These are phyloP conservation scores for Actinomortierella wolfii DNA, from an alignment of 371 early-diverging fungal genomes.

Conservation along the genomic window DNA sequence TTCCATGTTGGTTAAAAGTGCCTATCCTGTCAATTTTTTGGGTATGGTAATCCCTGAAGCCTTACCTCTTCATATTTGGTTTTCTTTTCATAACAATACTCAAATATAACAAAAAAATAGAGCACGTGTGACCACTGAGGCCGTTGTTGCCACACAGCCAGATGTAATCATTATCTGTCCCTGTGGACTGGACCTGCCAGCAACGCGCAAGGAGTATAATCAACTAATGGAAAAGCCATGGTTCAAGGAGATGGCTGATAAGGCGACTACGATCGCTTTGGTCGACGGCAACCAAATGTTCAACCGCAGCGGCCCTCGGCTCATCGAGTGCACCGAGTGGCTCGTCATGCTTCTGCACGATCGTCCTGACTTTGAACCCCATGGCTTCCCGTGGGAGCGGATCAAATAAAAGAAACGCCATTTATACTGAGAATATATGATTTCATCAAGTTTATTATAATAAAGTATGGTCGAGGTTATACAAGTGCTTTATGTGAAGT, in stretches of 20 bases:
- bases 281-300: conserved; percentile 64
- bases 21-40: background rate
- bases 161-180: conserved; percentile 52
- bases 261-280: conserved; percentile 38
- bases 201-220: conserved; percentile 47
- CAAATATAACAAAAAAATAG: too few relatives aligned
- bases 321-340: conserved; percentile 63
- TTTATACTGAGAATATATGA: background rate
- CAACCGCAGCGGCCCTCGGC: conserved; percentile 63
- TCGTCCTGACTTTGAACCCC: conserved; percentile 43
- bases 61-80: background rate
- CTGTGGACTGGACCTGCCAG: conserved; percentile 49
- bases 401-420: conserved; percentile 26
- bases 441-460: background rate
- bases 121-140: conserved; percentile 36
- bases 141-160: conserved; percentile 29
- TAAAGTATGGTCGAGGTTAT: too few relatives aligned
- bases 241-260: conserved; percentile 34
- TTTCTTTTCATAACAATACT: background rate
- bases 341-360: conserved; percentile 80
- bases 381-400: conserved; percentile 42
- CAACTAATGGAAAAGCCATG: conserved; percentile 40
- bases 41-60: too few relatives aligned
- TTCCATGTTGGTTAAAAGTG: conserved; percentile 14
- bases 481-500: too few relatives aligned